A percentile compares a stretch with the other conserved stretches of the same genome.
Conservation (phyloP, 257 asterid genomes). For the Solanum ossicruentum region DNA sequence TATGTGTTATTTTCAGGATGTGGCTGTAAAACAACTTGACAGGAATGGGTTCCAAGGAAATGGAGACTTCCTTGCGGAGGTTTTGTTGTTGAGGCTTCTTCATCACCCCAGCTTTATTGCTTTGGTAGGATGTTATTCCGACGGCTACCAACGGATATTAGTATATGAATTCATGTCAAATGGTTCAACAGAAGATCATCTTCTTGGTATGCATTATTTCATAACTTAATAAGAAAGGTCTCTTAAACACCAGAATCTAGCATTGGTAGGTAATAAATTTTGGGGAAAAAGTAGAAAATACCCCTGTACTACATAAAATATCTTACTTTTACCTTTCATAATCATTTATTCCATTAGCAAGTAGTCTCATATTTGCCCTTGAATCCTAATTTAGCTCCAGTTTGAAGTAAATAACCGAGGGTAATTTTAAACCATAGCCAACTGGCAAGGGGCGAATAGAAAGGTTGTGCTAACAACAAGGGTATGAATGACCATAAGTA, state of each 20-base stretch:
- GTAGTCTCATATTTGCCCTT: not conserved
- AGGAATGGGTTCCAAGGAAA: slow-evolving; percentile 31
- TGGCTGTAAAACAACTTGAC: no score
- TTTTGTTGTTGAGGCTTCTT: slow-evolving; percentile 35
- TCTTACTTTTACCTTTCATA: not conserved
- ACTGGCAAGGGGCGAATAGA: no score
- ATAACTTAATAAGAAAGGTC: no score
- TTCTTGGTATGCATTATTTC: slow-evolving; percentile 33
- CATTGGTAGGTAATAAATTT: not conserved
- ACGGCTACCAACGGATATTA: slow-evolving; percentile 35
- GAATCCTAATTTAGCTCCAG: no score
- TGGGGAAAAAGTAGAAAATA: no score
- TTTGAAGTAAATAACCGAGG: no score
- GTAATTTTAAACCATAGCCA: no score
- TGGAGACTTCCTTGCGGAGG: slow-evolving; percentile 45
- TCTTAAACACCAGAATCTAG: no score
- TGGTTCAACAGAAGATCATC: slow-evolving; percentile 74
- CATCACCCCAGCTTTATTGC: slow-evolving; percentile 45
- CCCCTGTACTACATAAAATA: no score
- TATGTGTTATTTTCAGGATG: no score
- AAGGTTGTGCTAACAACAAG: no score
- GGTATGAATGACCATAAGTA: no score
- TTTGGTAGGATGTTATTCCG: slow-evolving; percentile 44
- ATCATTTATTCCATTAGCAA: not conserved
- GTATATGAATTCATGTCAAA: slow-evolving; percentile 48